These are phyloP conservation scores for Sonneratia alba DNA, from an alignment of 345 rosid species.

Conservation along the genomic window DNA sequence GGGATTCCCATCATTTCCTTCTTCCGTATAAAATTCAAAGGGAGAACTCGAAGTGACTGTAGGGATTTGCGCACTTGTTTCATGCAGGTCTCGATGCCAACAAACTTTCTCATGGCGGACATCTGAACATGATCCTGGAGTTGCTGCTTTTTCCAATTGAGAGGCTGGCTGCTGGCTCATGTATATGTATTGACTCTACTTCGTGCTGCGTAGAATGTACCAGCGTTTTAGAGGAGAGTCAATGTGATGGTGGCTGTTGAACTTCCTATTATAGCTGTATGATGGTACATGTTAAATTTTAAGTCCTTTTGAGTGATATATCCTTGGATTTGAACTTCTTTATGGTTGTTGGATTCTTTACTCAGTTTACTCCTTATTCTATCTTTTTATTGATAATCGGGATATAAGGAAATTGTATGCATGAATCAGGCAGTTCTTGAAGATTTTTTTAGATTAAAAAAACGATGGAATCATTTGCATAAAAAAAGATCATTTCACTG, in stretches of 20 bases:
- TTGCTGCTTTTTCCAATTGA: neutral
- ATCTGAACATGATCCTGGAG: slow-evolving; percentile 24
- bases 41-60: neutral
- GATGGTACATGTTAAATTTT: too few relatives aligned
- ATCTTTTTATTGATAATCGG: too few relatives aligned
- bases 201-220: neutral
- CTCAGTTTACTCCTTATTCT: too few relatives aligned
- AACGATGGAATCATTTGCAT: too few relatives aligned
- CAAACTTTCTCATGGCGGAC: slow-evolving; percentile 75
- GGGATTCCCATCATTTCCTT: neutral
- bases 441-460: too few relatives aligned
- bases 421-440: too few relatives aligned
- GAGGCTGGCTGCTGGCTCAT: neutral
- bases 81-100: slow-evolving; percentile 60
- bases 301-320: too few relatives aligned
- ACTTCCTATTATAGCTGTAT: too few relatives aligned
- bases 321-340: too few relatives aligned
- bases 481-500: too few relatives aligned
- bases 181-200: neutral
- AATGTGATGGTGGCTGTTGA: neutral
- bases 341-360: too few relatives aligned
- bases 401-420: too few relatives aligned
- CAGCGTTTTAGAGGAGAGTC: neutral
- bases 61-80: slow-evolving; percentile 3
- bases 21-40: neutral